Conservation (phyloP, 768 basidiomycete species). For the Panus rudis region DNA sequence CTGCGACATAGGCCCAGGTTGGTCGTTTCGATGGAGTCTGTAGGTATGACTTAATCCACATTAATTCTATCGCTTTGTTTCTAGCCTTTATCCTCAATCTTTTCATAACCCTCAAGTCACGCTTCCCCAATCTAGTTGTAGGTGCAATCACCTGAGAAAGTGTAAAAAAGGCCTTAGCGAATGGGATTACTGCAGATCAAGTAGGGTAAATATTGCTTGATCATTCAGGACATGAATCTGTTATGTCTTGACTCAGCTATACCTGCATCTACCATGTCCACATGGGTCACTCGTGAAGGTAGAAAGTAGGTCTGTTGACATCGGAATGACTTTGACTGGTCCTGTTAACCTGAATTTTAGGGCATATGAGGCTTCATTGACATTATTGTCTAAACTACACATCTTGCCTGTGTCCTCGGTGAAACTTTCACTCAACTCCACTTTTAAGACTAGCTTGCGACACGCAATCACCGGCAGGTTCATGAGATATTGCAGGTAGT, state of each 20-base stretch:
- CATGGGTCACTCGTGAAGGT: constrained; percentile 71
- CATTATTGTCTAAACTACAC: constrained; percentile 58
- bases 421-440: constrained; percentile 64
- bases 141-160: constrained; percentile 93
- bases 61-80: constrained; percentile 10
- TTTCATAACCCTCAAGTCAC: constrained; percentile 86
- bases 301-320: constrained; percentile 46
- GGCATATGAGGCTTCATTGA: constrained; percentile 62
- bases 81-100: constrained; percentile 58
- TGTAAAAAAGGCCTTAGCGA: constrained; percentile 87
- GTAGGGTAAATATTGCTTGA: constrained; percentile 39
- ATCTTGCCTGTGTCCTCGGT: constrained; percentile 54
- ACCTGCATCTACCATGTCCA: constrained; percentile 55
- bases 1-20: constrained; percentile 8
- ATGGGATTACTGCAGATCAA: constrained; percentile 96
- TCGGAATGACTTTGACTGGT: neutral
- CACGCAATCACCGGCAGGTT: constrained; percentile 88
- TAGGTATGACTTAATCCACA: constrained; percentile 11
- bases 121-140: constrained; percentile 96
- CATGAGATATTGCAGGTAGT: constrained; percentile 15
- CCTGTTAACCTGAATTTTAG: too few species aligned
- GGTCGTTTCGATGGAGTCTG: neutral
- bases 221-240: constrained; percentile 80
- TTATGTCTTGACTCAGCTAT: constrained; percentile 83
- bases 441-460: constrained; percentile 73